Conservation (phyloP, 306 rosid species). For the Trifolium fragiferum region DNA sequence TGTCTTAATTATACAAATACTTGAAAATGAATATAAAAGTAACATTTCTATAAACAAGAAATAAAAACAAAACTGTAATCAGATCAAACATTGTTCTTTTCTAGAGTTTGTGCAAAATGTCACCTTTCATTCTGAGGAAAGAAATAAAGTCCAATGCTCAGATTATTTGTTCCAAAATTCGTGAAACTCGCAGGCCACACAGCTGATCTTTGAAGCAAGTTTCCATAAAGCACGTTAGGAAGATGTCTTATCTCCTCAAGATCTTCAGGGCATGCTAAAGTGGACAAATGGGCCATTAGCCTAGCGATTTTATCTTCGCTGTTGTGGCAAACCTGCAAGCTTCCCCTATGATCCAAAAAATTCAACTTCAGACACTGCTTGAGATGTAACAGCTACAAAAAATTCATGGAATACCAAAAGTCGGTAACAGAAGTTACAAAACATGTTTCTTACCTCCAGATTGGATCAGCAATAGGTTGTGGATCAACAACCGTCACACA, state of each 20-base stretch:
- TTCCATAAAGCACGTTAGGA: slow-evolving; percentile 51
- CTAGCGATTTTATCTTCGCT: slow-evolving; percentile 33
- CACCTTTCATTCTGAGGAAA: slow-evolving; percentile 71
- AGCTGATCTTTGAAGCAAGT: slow-evolving; percentile 50
- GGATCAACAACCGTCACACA: slow-evolving; percentile 40
- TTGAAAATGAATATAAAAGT: not conserved
- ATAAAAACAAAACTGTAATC: too few relatives aligned
- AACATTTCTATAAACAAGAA: not conserved
- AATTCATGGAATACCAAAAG: slow-evolving; percentile 14
- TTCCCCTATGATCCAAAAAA: slow-evolving; percentile 62
- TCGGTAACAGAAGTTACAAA: not conserved
- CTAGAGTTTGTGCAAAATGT: slow-evolving; percentile 20
- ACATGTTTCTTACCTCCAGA: slow-evolving; percentile 64
- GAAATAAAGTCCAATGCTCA: slow-evolving; percentile 68
- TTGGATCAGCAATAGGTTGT: slow-evolving; percentile 65
- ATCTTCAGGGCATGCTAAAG: slow-evolving; percentile 64
- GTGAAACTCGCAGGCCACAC: slow-evolving; percentile 75
- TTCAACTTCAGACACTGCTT: slow-evolving; percentile 30
- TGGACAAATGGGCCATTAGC: slow-evolving; percentile 66
- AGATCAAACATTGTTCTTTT: too few relatives aligned
- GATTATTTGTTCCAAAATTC: slow-evolving; percentile 50
- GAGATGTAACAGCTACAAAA: slow-evolving; percentile 10
- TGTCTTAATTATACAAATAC: not conserved
- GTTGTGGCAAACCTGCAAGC: slow-evolving; percentile 40
- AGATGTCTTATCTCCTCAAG: slow-evolving; percentile 53